Evolutionary conservation across 78 protist genomes (phyloP).

Genomic region (Dictyostelium citrinum): DNA sequence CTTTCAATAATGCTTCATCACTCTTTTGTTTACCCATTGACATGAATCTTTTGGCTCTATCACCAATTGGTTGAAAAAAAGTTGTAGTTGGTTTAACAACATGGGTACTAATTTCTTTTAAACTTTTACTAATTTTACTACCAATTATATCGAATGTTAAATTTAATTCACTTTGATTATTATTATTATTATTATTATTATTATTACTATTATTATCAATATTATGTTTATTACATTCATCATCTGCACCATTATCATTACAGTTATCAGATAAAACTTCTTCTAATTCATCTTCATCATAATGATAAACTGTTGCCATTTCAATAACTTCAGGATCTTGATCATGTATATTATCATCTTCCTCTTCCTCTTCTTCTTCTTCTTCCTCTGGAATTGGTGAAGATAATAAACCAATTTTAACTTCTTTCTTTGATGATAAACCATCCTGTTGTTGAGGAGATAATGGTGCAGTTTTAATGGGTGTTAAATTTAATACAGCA

Average conservation of each 20-base stretch:
- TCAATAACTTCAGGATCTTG: neutral
- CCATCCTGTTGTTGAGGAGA: neutral
- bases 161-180: neutral
- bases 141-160: neutral
- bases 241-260: neutral
- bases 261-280: neutral
- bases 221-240: neutral
- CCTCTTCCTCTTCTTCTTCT: neutral
- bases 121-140: neutral
- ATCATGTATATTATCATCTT: neutral
- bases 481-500: neutral
- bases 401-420: neutral
- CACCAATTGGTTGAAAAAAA: conserved; percentile 21
- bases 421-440: neutral
- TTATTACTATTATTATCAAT: neutral
- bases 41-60: conserved; percentile 39
- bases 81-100: neutral
- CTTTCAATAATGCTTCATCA: conserved; percentile 39
- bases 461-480: neutral
- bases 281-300: conserved; percentile 11
- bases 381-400: neutral
- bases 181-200: neutral
- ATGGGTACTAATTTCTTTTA: neutral
- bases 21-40: conserved; percentile 28
- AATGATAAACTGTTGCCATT: conserved; percentile 20